Evolutionary conservation across 164 flowering plant genomes (phyloP).

Genomic region (Magnolia sinica): DNA sequence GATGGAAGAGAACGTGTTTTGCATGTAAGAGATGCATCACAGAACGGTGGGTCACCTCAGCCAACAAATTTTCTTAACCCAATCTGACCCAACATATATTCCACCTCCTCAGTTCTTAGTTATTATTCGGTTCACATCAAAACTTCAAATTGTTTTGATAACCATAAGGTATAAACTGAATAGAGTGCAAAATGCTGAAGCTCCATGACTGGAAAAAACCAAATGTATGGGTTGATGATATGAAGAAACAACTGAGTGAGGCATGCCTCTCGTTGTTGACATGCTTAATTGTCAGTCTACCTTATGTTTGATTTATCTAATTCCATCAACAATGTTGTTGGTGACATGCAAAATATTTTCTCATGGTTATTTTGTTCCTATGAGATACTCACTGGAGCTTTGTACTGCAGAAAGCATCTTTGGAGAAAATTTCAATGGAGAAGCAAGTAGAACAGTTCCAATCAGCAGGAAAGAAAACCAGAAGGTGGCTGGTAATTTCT

Average conservation of each 20-base stretch:
- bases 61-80: neutral
- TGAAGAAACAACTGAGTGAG: neutral
- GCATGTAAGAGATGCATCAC: constrained; percentile 21
- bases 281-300: neutral
- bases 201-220: neutral
- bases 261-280: neutral
- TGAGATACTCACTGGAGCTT: constrained; percentile 1
- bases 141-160: neutral
- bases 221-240: neutral
- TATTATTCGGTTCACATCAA: neutral
- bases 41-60: constrained; percentile 19
- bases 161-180: neutral
- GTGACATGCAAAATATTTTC: neutral
- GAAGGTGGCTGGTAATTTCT: constrained; percentile 72
- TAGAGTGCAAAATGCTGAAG: neutral
- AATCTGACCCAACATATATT: neutral
- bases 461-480: constrained; percentile 30
- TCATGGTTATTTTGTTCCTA: neutral
- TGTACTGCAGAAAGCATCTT: constrained; percentile 35
- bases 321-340: neutral
- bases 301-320: neutral
- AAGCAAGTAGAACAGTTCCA: constrained; percentile 26
- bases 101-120: neutral
- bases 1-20: constrained; percentile 29
- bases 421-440: constrained; percentile 22